These are phyloP conservation scores for Yamadazyma tumulicola DNA, from an alignment of 805 yeast species.

Conservation along the genomic window DNA sequence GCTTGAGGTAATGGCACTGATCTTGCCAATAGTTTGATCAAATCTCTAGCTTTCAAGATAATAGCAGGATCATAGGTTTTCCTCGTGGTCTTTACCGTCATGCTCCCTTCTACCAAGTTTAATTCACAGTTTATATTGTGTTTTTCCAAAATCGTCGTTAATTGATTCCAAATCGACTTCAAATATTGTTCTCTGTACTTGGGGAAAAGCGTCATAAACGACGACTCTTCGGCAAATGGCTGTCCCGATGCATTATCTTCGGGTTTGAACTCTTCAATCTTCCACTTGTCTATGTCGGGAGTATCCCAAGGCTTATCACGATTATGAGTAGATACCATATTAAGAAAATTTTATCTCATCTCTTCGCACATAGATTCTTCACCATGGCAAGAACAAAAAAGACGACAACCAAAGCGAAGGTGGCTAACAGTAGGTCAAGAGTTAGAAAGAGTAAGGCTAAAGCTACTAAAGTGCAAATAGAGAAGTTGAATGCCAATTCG, in stretches of 20 bases:
- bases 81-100: slow-evolving; percentile 94
- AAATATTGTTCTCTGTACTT: slow-evolving; percentile 92
- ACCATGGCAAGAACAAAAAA: not conserved
- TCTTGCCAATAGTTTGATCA: slow-evolving; percentile 88
- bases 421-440: slow-evolving; percentile 8
- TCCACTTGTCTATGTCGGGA: slow-evolving; percentile 92
- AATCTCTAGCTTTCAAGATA: slow-evolving; percentile 89
- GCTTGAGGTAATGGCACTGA: slow-evolving; percentile 98
- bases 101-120: slow-evolving; percentile 92
- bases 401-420: not conserved
- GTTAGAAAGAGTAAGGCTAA: slow-evolving; percentile 21
- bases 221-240: slow-evolving; percentile 93
- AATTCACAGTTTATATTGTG: slow-evolving; percentile 79
- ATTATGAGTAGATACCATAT: slow-evolving; percentile 89
- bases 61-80: slow-evolving; percentile 95
- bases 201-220: slow-evolving; percentile 92
- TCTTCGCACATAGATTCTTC: slow-evolving; percentile 2
- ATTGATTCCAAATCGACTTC: slow-evolving; percentile 90
- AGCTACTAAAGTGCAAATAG: slow-evolving; percentile 29
- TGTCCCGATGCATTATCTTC: slow-evolving; percentile 85
- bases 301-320: slow-evolving; percentile 98
- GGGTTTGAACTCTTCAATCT: slow-evolving; percentile 78
- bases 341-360: slow-evolving; percentile 13
- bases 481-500: slow-evolving; percentile 29
- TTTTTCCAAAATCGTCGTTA: slow-evolving; percentile 71